A percentile compares a stretch with the other conserved stretches of the same genome.
Evolutionary conservation across 257 asterid genomes (phyloP).

Genomic region (Solanum pinnatisectum): DNA sequence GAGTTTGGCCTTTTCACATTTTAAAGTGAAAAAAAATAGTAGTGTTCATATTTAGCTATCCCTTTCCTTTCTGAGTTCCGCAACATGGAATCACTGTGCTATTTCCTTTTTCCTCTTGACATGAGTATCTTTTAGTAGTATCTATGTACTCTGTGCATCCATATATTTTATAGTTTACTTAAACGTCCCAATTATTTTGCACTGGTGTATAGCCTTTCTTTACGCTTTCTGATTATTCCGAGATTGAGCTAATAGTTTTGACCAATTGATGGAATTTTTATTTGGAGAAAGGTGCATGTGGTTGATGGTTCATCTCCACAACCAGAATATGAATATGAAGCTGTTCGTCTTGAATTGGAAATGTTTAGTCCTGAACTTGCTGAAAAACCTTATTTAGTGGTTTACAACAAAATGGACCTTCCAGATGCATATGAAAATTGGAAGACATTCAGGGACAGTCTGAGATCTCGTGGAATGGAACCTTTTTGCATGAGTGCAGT

Average conservation of each 20-base stretch:
- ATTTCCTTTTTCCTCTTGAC: neutral
- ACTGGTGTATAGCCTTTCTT: neutral
- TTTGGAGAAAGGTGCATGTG: slow-evolving; percentile 59
- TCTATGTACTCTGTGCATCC: neutral
- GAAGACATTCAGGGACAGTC: slow-evolving; percentile 51
- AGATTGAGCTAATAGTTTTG: neutral
- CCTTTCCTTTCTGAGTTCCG: neutral
- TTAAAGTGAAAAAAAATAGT: neutral
- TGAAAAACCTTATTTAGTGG: slow-evolving; percentile 80
- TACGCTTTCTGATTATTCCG: neutral
- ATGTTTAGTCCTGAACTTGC: slow-evolving; percentile 89
- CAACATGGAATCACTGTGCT: neutral
- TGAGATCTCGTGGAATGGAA: slow-evolving; percentile 58
- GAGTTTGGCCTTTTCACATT: neutral
- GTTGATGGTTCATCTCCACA: slow-evolving; percentile 92
- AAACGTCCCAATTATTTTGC: neutral
- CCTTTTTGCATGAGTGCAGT: slow-evolving; percentile 89
- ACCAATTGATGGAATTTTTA: slow-evolving; percentile 15
- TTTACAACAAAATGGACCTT: slow-evolving; percentile 89
- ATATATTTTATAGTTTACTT: neutral
- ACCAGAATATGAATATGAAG: slow-evolving; percentile 88
- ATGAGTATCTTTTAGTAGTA: neutral
- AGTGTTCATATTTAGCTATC: neutral
- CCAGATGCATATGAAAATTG: slow-evolving; percentile 81
- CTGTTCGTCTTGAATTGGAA: slow-evolving; percentile 97